phyloP scores from a whole-genome alignment of 129 eudicot species.

The Oenanthe sinensis region DNA sequence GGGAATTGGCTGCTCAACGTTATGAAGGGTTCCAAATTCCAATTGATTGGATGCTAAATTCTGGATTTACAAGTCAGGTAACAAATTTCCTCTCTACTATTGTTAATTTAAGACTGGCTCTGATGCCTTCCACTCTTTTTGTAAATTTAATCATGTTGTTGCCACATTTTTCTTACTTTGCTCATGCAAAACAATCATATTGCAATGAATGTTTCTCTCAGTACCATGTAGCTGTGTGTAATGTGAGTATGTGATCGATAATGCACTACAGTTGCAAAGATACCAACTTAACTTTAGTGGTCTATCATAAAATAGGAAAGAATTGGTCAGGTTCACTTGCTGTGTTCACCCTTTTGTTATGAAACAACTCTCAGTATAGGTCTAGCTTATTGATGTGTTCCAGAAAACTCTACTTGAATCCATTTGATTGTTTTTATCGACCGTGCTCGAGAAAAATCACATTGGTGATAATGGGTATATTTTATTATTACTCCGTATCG shows the following conservation, averaged over 20 bases:
- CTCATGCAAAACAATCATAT: background rate
- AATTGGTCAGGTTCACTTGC: background rate
- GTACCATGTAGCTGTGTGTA: background rate
- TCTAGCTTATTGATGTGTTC: too few relatives aligned
- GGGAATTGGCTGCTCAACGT: slow-evolving; percentile 74
- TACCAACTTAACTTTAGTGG: background rate
- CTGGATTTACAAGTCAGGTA: slow-evolving; percentile 84
- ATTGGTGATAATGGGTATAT: background rate
- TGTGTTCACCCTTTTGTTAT: background rate
- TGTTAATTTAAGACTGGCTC: background rate
- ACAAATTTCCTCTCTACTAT: background rate
- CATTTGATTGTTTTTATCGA: too few relatives aligned
- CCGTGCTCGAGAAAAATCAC: too few relatives aligned
- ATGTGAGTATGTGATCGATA: background rate
- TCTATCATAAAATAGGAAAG: background rate
- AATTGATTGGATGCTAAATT: slow-evolving; percentile 79
- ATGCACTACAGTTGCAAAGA: background rate
- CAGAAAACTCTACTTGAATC: too few relatives aligned
- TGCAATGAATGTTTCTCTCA: background rate
- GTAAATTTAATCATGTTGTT: background rate
- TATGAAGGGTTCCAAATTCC: slow-evolving; percentile 75
- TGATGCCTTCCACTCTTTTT: background rate
- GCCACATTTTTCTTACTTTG: background rate
- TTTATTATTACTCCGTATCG: background rate
- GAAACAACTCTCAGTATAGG: too few relatives aligned